These are phyloP conservation scores for Trichosporon sp. DNA, from an alignment of 1,284 basidiomycete genomes.

Conservation along the genomic window DNA sequence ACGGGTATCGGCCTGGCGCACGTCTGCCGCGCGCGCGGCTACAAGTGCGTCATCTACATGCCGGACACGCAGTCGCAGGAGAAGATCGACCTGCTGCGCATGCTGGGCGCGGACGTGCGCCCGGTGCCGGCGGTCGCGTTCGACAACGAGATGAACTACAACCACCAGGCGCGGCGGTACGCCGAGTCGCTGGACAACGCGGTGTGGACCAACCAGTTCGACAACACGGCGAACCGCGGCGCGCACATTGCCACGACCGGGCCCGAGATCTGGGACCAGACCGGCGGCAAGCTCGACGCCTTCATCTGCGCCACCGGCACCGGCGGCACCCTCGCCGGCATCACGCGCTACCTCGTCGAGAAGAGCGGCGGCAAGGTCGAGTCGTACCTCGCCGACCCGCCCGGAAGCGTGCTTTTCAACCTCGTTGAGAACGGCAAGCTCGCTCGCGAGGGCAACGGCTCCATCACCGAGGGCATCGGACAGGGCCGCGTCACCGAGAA, in stretches of 20 bases:
- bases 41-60: slow-evolving; percentile 99
- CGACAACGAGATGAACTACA: slow-evolving; percentile 95
- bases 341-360: slow-evolving; percentile 79
- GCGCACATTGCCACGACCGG: slow-evolving; percentile 89
- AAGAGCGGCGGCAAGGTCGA: slow-evolving; percentile 75
- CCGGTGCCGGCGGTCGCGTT: slow-evolving; percentile 95
- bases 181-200: slow-evolving; percentile 80
- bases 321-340: slow-evolving; percentile 90
- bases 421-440: slow-evolving; percentile 76
- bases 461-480: slow-evolving; percentile 99
- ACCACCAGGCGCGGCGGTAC: slow-evolving; percentile 91
- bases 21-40: slow-evolving; percentile 83
- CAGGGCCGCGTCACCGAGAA: slow-evolving; percentile 97
- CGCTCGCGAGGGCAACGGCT: slow-evolving; percentile 73
- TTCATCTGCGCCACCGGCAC: slow-evolving; percentile 95
- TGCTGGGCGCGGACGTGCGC: slow-evolving; percentile 94
- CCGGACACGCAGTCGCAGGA: slow-evolving; percentile 95
- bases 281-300: slow-evolving; percentile 70
- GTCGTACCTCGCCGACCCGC: slow-evolving; percentile 93
- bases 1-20: slow-evolving; percentile 95
- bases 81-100: slow-evolving; percentile 93
- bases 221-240: slow-evolving; percentile 84
- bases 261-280: slow-evolving; percentile 96
- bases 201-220: slow-evolving; percentile 99
- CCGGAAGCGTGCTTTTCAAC: slow-evolving; percentile 85